Conservation (phyloP, 2,329 filamentous ascomycete genomes). For the Teratosphaeria gauchensis region DNA sequence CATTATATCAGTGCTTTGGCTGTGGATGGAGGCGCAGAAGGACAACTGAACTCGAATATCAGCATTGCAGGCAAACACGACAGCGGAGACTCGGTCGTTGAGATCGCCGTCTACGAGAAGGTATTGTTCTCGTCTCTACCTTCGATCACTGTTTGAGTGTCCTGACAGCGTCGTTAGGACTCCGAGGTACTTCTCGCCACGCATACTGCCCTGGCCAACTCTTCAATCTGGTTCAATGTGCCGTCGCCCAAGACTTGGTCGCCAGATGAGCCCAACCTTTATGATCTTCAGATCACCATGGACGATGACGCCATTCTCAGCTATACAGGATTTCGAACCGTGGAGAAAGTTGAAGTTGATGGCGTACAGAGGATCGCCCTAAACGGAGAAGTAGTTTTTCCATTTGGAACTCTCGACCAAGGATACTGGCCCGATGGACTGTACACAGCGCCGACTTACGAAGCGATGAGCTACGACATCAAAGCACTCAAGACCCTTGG, state of each 20-base stretch:
- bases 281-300: slow-evolving; percentile 51
- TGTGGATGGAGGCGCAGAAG: slow-evolving; percentile 31
- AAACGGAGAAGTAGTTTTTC: slow-evolving; percentile 60
- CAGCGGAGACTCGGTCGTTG: no score
- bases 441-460: slow-evolving; percentile 48
- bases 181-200: slow-evolving; percentile 29
- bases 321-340: slow-evolving; percentile 60
- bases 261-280: slow-evolving; percentile 52
- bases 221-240: slow-evolving; percentile 47
- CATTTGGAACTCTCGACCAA: slow-evolving; percentile 60
- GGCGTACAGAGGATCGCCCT: slow-evolving; percentile 53
- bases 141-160: no score
- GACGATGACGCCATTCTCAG: slow-evolving; percentile 48
- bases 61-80: no score
- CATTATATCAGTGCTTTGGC: slow-evolving; percentile 51
- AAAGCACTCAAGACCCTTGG: slow-evolving; percentile 54
- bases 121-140: slow-evolving; percentile 2
- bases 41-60: no score
- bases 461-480: slow-evolving; percentile 60
- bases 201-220: slow-evolving; percentile 37
- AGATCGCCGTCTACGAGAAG: slow-evolving; percentile 16
- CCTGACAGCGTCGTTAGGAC: background rate
- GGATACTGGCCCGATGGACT: slow-evolving; percentile 28
- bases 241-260: slow-evolving; percentile 53
- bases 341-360: slow-evolving; percentile 47